Conservation (phyloP, 2,329 filamentous ascomycete genomes). For the Parafenestella ontariensis region DNA sequence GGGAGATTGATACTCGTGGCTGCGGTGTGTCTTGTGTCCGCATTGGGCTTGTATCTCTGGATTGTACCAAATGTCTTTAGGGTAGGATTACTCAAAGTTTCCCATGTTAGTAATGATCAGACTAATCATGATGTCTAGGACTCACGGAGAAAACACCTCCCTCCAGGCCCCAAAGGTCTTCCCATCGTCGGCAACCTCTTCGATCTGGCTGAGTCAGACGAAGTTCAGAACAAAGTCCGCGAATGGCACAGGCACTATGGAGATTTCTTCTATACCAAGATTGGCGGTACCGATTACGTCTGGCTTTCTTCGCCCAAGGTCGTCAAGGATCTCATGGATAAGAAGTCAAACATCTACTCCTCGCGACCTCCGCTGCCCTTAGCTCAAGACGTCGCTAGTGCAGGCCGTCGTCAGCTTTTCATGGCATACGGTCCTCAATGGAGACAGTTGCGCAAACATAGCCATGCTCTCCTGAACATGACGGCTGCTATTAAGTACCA, state of each 20-base stretch:
- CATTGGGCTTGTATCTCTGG: not conserved
- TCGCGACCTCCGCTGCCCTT: conserved; percentile 15
- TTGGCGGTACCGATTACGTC: conserved; percentile 16
- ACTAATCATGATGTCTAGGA: conserved; percentile 1
- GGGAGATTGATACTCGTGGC: no score
- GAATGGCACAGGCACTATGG: conserved; percentile 11
- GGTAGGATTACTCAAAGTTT: not conserved
- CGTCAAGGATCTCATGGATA: conserved; percentile 18
- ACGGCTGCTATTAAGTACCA: no score
- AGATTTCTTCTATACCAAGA: conserved; percentile 13
- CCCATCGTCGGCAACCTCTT: not conserved
- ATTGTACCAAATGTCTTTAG: not conserved
- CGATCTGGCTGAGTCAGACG: not conserved
- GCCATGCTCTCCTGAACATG: no score
- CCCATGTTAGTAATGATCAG: not conserved
- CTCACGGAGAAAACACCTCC: conserved; percentile 1
- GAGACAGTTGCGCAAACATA: no score
- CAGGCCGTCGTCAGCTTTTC: not conserved
- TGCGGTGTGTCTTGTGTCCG: not conserved
- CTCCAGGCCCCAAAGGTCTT: not conserved
- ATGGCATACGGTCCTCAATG: conserved; percentile 1
- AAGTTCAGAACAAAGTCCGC: not conserved
- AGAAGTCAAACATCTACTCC: conserved; percentile 11
- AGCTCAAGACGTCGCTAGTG: conserved; percentile 14
- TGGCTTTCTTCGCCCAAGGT: conserved; percentile 14